phyloP scores from a whole-genome alignment of 2,329 filamentous ascomycete species.

The Aspergillus versicolor region DNA sequence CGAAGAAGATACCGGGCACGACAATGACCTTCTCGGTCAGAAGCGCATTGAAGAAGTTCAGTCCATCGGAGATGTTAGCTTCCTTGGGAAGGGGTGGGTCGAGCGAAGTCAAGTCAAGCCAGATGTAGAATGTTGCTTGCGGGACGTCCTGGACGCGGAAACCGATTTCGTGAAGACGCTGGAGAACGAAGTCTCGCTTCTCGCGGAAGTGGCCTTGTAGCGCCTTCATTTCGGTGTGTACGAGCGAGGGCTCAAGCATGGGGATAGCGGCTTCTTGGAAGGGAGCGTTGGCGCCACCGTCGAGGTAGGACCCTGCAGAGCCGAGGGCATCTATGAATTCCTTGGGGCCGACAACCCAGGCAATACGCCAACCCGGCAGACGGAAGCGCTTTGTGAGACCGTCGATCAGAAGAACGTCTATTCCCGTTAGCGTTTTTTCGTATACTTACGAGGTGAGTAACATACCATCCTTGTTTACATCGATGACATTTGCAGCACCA shows the following conservation, averaged over 20 bases:
- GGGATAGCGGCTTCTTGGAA: slow-evolving; percentile 92
- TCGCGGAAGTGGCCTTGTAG: slow-evolving; percentile 86
- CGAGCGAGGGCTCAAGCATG: slow-evolving; percentile 85
- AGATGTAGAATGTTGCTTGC: slow-evolving; percentile 93
- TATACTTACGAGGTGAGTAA: background rate
- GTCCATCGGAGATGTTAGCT: slow-evolving; percentile 79
- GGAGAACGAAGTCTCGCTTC: slow-evolving; percentile 89
- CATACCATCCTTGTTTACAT: slow-evolving; percentile 73
- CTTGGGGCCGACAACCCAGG: slow-evolving; percentile 94
- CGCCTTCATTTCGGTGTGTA: slow-evolving; percentile 82
- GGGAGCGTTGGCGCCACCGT: slow-evolving; percentile 89
- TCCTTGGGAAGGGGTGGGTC: slow-evolving; percentile 54
- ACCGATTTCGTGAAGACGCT: slow-evolving; percentile 77
- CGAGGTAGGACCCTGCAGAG: slow-evolving; percentile 88
- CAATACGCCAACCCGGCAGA: slow-evolving; percentile 92
- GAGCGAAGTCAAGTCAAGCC: slow-evolving; percentile 59
- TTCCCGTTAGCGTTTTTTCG: background rate
- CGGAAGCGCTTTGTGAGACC: slow-evolving; percentile 96
- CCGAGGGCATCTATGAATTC: slow-evolving; percentile 94
- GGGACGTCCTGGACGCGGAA: slow-evolving; percentile 82
- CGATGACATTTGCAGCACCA: slow-evolving; percentile 83
- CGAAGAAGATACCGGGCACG: slow-evolving; percentile 96
- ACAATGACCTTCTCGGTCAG: slow-evolving; percentile 93
- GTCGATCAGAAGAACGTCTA: slow-evolving; percentile 88
- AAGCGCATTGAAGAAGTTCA: slow-evolving; percentile 97